phyloP scores from a whole-genome alignment of 2,329 filamentous ascomycete species.

The Claviceps arundinis region DNA sequence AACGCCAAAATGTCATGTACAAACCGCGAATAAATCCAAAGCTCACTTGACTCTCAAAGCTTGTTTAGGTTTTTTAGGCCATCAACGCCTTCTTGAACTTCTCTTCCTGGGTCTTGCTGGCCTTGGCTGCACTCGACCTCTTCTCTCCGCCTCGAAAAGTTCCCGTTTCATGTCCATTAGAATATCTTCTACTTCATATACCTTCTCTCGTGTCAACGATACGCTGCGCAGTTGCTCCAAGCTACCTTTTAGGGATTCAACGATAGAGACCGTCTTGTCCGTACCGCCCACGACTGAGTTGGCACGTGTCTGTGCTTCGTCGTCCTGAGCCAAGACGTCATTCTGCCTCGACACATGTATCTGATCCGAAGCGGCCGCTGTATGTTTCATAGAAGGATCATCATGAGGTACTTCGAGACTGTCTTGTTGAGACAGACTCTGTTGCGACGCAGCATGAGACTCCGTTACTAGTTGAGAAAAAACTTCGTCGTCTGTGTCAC shows the following conservation, averaged over 20 bases:
- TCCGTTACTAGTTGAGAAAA: slow-evolving; percentile 28
- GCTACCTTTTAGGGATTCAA: slow-evolving; percentile 20
- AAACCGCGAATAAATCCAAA: not conserved
- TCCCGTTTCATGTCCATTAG: slow-evolving; percentile 67
- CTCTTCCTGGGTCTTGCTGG: slow-evolving; percentile 12
- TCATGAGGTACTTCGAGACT: not conserved
- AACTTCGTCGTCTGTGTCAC: slow-evolving; percentile 27
- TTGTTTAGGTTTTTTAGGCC: not conserved
- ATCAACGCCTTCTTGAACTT: slow-evolving; percentile 5
- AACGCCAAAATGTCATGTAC: not conserved
- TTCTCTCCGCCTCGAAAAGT: slow-evolving; percentile 55
- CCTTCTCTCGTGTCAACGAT: slow-evolving; percentile 48
- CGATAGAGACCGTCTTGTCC: slow-evolving; percentile 13
- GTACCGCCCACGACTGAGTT: slow-evolving; percentile 2
- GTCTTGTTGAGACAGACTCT: slow-evolving; percentile 15
- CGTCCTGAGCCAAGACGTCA: slow-evolving; percentile 1
- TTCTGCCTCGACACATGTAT: not conserved
- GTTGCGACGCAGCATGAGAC: slow-evolving; percentile 24
- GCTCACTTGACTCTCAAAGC: slow-evolving; percentile 1
- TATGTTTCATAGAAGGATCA: not conserved
- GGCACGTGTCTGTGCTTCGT: slow-evolving; percentile 4
- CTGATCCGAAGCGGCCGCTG: not conserved
- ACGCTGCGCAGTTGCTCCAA: slow-evolving; percentile 46
- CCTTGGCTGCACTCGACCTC: slow-evolving; percentile 24
- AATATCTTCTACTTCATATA: slow-evolving; percentile 61